Evolutionary conservation across 129 eudicot genomes (phyloP), one percentile per base, ranked within the genome.

Genomic region (Mikania micrantha): DNA sequence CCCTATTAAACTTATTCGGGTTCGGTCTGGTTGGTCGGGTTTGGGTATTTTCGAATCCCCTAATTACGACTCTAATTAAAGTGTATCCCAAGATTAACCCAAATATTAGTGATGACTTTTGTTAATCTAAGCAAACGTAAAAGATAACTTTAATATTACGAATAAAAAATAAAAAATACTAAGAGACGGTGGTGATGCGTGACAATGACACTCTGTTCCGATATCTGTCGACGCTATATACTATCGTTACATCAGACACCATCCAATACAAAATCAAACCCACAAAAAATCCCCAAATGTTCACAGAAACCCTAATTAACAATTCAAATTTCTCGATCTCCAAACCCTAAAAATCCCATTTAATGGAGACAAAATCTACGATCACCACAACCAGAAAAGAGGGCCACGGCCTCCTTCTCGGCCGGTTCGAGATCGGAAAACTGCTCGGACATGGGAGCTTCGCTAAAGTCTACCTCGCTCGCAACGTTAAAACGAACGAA

Each of bases 371-470:
- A 36, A 52, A 67, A 17, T 7, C 64, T 1, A 16, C 75, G 5
- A 44, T 38, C 19, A 11, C 72, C 24, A 86, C 56, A 19, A 86
- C 80, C 22, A 76, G 73, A 79, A 81, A 87, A 35, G 89, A 87
- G 39, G 66, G 74, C 29, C 73, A 83, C 15, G 81, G 81, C 19
- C 87, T 87, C 3, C 60, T 87, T 0, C 45, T 87, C 12, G 95
- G 88, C 25, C 84, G 95, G 0, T 87, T 69, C 59, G 95, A 87
- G 40, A 56, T 87, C 61, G 95, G 95, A 5, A 87, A 87, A 28
- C 80, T 87, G 4, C 79, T 87, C 3, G 95, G 95, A 9, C 95
- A 87, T 12, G 95, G 95, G 4, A 83, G 80, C 20, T 87, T 87
- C 20, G 95, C 95, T 0, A 87, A 87, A 63, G 95, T 87, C 5